phyloP scores from a whole-genome alignment of 2,329 filamentous ascomycete genomes.

The Huntiella moniliformis region DNA sequence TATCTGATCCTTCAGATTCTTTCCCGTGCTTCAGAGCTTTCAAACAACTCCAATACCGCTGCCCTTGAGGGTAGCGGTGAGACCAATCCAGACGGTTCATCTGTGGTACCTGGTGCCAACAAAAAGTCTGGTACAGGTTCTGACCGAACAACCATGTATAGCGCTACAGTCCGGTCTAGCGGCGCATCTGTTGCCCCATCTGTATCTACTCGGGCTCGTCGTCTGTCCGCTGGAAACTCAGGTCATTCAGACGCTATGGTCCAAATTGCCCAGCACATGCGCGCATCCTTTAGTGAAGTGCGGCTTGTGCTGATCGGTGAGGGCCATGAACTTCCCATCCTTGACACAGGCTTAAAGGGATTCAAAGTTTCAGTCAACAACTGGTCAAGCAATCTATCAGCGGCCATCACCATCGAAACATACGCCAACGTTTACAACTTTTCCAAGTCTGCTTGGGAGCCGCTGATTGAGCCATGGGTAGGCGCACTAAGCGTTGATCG shows the following conservation, averaged over 20 bases:
- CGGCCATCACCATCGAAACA: slow-evolving; percentile 77
- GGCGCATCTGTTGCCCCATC: not conserved
- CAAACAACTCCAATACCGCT: slow-evolving; percentile 31
- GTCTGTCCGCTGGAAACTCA: not conserved
- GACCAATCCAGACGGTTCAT: slow-evolving; percentile 33
- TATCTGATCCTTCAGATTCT: slow-evolving; percentile 84
- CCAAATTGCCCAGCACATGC: slow-evolving; percentile 44
- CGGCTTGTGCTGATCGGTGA: slow-evolving; percentile 90
- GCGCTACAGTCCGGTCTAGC: not conserved
- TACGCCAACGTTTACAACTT: slow-evolving; percentile 98
- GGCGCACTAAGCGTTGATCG: slow-evolving; percentile 78
- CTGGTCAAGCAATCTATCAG: slow-evolving; percentile 77
- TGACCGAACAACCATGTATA: not conserved
- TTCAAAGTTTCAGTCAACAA: slow-evolving; percentile 73
- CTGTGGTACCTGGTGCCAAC: slow-evolving; percentile 25
- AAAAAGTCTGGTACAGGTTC: not conserved
- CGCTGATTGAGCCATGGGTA: slow-evolving; percentile 87
- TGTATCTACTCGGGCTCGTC: not conserved
- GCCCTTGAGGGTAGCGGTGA: slow-evolving; percentile 25
- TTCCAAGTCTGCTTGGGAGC: slow-evolving; percentile 96
- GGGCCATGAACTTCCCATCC: slow-evolving; percentile 79
- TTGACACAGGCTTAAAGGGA: slow-evolving; percentile 83
- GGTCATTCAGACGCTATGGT: not conserved
- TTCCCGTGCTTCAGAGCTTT: slow-evolving; percentile 75
- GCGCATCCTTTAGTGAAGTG: slow-evolving; percentile 71